Conservation (phyloP, 352 stramenopile species). For the Pythium chondricola region DNA sequence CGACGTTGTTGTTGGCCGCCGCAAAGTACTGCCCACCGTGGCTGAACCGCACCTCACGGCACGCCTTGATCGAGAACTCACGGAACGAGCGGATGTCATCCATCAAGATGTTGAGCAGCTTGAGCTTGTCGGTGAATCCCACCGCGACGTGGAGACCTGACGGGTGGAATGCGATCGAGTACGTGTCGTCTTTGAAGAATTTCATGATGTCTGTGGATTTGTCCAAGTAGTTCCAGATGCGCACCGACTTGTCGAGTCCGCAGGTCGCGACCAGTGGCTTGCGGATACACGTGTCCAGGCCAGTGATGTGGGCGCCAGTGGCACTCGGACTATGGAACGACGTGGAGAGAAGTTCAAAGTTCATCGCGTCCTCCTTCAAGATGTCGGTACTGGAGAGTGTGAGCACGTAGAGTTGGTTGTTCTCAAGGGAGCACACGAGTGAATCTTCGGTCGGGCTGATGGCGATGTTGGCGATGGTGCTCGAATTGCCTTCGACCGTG, state of each 20-base stretch:
- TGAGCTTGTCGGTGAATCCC: constrained; percentile 91
- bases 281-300: constrained; percentile 89
- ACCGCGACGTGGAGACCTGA: constrained; percentile 86
- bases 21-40: constrained; percentile 90
- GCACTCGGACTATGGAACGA: constrained; percentile 80
- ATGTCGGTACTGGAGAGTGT: constrained; percentile 89
- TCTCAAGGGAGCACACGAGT: constrained; percentile 82
- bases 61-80: constrained; percentile 90
- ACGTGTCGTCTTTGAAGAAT: constrained; percentile 87
- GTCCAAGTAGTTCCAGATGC: constrained; percentile 94
- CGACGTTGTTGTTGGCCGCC: constrained; percentile 82
- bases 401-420: constrained; percentile 89
- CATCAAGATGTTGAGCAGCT: constrained; percentile 93
- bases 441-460: constrained; percentile 88
- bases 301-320: constrained; percentile 76
- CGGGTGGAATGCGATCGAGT: constrained; percentile 88
- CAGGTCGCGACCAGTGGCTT: constrained; percentile 91
- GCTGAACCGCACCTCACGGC: constrained; percentile 88
- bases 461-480: constrained; percentile 75
- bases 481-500: constrained; percentile 75
- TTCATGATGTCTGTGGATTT: constrained; percentile 90
- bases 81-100: constrained; percentile 89
- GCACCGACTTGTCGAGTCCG: constrained; percentile 86
- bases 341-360: constrained; percentile 88
- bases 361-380: constrained; percentile 91